Evolutionary conservation across 192 early-diverging fungal genomes (phyloP), one percentile per base, ranked within the genome.

Genomic region (Lunasporangiospora selenospora): DNA sequence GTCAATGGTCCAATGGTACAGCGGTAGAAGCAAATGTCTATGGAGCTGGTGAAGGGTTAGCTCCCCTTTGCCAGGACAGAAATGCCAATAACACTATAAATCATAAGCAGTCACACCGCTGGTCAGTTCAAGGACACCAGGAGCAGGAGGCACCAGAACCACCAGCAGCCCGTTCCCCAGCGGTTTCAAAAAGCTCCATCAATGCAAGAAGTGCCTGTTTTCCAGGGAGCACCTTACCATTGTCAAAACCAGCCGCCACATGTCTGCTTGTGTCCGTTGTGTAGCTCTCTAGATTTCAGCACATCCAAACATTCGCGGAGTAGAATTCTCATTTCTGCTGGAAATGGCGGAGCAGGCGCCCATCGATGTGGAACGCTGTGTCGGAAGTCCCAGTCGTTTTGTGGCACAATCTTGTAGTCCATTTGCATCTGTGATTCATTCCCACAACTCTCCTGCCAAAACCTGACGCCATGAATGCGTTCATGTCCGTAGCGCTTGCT

Each of bases 391-490:
- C 51, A 53, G 51, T 53, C 51, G 51, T 53, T 53, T 53, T 53
- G 51, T 38, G 51, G 51, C 51, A 53, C 26, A 15, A 39, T 24
- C 51, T 36, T 53, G 36, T 53, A 53, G 51, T 36, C 39, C 51
- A 53, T 53, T 53, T 53, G 51, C 18, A 53, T 26, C 51, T 39
- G 7, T 40, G 13, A 11, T 36, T 36, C 27, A 53, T 53, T 40
- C 24, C 51, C 36, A 37, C 18, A n/a, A 53, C 51, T 53, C 39
- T 16, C 51, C 51, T 53, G 51, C 39, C 36, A 53, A 53, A 53
- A 53, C 51, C 51, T 53, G 51, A 32, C 51, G 21, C 24, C 51
- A 27, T 53, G 51, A 53, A 53, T 53, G 51, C 51, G 51, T 53
- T 53, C 37, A 16, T 53, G 51, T 53, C 51, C 51, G 24, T 53